Evolutionary conservation across 1,284 basidiomycete genomes (phyloP).

Genomic region (Cerrena zonata): DNA sequence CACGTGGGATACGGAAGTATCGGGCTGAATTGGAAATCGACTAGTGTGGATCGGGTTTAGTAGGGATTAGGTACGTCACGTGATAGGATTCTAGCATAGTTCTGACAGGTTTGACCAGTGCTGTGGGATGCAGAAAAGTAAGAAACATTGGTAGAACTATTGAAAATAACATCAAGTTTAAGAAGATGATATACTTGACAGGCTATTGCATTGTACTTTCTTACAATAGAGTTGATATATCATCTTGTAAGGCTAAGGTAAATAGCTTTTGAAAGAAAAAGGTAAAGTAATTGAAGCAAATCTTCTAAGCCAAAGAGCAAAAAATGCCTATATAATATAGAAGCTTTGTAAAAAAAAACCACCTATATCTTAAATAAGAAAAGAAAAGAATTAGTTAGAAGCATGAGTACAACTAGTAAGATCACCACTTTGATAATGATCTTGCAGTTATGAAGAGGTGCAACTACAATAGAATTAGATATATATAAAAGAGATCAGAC

Average conservation of each 20-base stretch:
- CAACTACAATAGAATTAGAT: constrained; percentile 4
- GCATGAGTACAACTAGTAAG: not conserved
- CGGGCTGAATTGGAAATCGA: too few species aligned
- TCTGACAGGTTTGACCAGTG: too few species aligned
- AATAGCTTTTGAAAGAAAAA: constrained; percentile 2
- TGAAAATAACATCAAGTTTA: constrained; percentile 3
- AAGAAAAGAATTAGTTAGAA: constrained; percentile 4
- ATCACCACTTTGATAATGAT: constrained; percentile 3
- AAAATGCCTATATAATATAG: constrained; percentile 1
- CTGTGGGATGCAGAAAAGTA: too few species aligned
- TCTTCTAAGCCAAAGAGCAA: constrained; percentile 4
- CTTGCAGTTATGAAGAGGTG: constrained; percentile 3
- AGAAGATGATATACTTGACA: not conserved
- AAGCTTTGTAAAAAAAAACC: constrained; percentile 2
- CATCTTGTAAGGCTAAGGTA: constrained; percentile 3
- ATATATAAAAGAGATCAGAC: not conserved
- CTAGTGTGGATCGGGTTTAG: too few species aligned
- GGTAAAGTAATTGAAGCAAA: constrained; percentile 2
- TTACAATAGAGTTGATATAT: constrained; percentile 4
- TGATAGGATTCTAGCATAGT: too few species aligned
- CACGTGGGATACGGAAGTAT: too few species aligned
- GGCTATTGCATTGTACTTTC: constrained; percentile 2
- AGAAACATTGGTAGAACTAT: too few species aligned
- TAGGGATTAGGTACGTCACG: too few species aligned
- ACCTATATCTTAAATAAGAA: constrained; percentile 7